These are phyloP conservation scores for Phytopythium aichiense DNA, from an alignment of 352 stramenopile species.

Conservation along the genomic window DNA sequence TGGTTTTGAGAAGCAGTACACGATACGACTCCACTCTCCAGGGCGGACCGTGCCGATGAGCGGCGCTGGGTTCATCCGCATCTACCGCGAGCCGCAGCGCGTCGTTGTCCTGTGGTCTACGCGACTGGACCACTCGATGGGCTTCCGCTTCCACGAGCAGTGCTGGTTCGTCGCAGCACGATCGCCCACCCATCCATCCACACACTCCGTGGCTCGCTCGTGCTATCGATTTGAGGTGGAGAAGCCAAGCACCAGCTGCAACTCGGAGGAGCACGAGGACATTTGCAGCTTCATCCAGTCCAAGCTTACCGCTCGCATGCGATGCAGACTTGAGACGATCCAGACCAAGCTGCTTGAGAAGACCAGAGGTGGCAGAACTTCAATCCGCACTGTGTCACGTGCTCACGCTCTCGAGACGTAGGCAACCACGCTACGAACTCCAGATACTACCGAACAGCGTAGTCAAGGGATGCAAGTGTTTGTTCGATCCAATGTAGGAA, in stretches of 20 bases:
- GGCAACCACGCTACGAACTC: too few species aligned
- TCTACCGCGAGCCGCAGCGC: not conserved
- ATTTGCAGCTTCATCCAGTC: not conserved
- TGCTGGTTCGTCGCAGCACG: not conserved
- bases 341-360: conserved; percentile 1
- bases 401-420: not conserved
- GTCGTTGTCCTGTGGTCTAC: conserved; percentile 1
- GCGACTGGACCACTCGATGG: not conserved
- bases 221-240: conserved; percentile 1
- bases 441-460: too few species aligned
- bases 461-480: too few species aligned
- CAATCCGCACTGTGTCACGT: not conserved
- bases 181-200: conserved; percentile 1
- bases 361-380: not conserved
- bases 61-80: not conserved
- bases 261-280: not conserved
- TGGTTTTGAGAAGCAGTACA: conserved; percentile 3
- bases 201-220: not conserved
- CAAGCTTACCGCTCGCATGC: conserved; percentile 1
- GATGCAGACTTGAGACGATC: not conserved
- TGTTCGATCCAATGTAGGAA: too few species aligned
- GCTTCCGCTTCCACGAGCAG: not conserved
- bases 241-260: not conserved
- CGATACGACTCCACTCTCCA: not conserved
- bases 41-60: not conserved